Evolutionary conservation across 257 asterid genomes (phyloP).

Genomic region (Apocynum venetum): DNA sequence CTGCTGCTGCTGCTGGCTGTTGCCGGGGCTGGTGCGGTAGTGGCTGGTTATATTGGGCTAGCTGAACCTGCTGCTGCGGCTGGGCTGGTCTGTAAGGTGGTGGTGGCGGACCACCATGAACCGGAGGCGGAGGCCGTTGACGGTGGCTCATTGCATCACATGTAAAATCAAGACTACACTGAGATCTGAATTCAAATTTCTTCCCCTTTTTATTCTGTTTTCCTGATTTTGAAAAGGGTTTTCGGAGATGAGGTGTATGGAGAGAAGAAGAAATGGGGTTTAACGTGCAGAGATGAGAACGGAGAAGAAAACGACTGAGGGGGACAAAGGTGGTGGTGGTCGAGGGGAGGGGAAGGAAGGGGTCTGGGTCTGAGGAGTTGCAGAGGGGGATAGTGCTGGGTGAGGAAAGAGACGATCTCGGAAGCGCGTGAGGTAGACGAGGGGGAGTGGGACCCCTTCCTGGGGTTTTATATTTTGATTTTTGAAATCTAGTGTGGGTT

Average conservation of each 20-base stretch:
- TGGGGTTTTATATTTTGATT: neutral
- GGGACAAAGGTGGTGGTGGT: neutral
- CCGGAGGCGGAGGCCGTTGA: conserved; percentile 36
- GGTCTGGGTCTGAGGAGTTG: neutral
- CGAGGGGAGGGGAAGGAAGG: neutral
- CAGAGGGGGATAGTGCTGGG: neutral
- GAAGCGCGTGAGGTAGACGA: neutral
- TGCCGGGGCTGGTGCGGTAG: neutral
- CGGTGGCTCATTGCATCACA: conserved; percentile 55
- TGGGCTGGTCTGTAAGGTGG: conserved; percentile 12
- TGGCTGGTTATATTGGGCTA: conserved; percentile 1
- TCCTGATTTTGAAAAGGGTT: neutral
- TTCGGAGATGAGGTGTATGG: neutral
- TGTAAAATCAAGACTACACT: conserved; percentile 27
- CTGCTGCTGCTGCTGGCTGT: conserved; percentile 4
- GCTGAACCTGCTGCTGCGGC: conserved; percentile 6
- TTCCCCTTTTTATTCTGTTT: neutral
- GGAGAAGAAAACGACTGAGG: neutral
- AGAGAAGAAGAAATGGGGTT: neutral
- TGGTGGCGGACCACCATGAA: conserved; percentile 15
- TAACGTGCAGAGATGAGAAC: neutral
- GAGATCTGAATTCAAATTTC: conserved; percentile 20
- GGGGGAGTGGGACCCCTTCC: neutral
- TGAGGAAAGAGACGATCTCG: neutral
- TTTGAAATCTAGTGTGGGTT: neutral